A percentile compares a stretch with the other conserved stretches of the same genome.
Evolutionary conservation across 345 rosid genomes (phyloP).

Genomic region (Ricinus communis): DNA sequence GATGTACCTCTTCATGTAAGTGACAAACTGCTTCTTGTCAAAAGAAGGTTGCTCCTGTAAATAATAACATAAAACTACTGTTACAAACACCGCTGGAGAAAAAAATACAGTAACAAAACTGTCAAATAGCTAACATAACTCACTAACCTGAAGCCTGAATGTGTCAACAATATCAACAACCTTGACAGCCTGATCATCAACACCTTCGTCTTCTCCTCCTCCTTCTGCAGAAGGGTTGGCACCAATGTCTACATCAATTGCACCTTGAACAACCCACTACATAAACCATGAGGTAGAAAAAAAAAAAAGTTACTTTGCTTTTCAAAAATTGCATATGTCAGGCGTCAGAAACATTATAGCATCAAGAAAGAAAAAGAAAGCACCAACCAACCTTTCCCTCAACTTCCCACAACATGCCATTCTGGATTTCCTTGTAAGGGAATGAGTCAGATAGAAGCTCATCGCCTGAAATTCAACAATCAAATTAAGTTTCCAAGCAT

Average conservation of each 20-base stretch:
- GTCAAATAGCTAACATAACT: too few species aligned
- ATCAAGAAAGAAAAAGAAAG: not conserved
- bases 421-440: conserved; percentile 19
- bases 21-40: conserved; percentile 26
- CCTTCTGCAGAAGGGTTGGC: conserved; percentile 32
- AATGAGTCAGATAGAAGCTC: conserved; percentile 22
- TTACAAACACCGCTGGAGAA: not conserved
- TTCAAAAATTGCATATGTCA: not conserved
- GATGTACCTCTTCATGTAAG: conserved; percentile 26
- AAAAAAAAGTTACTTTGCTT: not conserved
- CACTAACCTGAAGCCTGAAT: conserved; percentile 26
- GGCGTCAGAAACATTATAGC: not conserved
- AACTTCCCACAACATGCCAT: conserved; percentile 23
- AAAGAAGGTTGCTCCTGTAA: conserved; percentile 29
- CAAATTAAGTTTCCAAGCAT: not conserved
- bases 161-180: conserved; percentile 27
- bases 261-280: conserved; percentile 28
- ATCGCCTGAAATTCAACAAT: conserved; percentile 12
- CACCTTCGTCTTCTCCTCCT: conserved; percentile 28
- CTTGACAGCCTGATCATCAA: conserved; percentile 28
- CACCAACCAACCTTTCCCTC: conserved; percentile 13
- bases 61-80: not conserved
- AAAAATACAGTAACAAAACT: too few species aligned
- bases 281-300: not conserved
- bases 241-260: conserved; percentile 26